Evolutionary conservation across 208 protist genomes (phyloP), one percentile per base, ranked within the genome.

Genomic region (Leishmania guyanensis): DNA sequence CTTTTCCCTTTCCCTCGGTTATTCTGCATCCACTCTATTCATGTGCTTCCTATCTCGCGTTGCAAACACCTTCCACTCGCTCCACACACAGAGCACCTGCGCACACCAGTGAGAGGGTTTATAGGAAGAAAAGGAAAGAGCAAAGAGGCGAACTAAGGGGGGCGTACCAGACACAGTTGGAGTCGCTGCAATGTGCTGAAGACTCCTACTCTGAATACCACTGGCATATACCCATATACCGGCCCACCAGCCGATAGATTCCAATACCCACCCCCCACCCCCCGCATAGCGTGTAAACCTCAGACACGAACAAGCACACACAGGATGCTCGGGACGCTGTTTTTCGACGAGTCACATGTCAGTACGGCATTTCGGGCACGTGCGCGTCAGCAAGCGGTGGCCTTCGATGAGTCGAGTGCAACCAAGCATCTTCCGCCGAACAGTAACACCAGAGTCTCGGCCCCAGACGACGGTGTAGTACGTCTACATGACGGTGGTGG

Each of bases 271-370:
- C 39, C 12, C 39, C 29, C 17, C 26, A 22, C 9, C 68, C 9
- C 68, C 43, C 69, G 46, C 20, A 69, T 43, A 69, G n/a, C 33
- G 33, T 43, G 5, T 69, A 0, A n/a, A 6, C 8, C 33, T 69
- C 14, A 39, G 10, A 43, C 64, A 5, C 39, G 16, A 36, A 50
- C 20, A 73, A 48, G 10, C 22, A 75, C 10, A 54, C 29, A 50
- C 51, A 69, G 22, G 3, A 97, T 97, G 93, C 76, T 94, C 22
- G 88, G 87, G 51, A 97, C 89, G 4, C 83, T 97, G 17, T 95
- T 97, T 75, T 97, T 95, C 78, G 93, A 97, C 62, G 90, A 92
- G 68, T 78, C 88, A 29, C 79, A 88, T 60, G 81, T 90, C 39
- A 88, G 81, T 73, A 94, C 89, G 53, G 84, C 86, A n/a, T 79